These are phyloP conservation scores for Pisolithus tinctorius DNA, from an alignment of 768 basidiomycete genomes.

Conservation along the genomic window DNA sequence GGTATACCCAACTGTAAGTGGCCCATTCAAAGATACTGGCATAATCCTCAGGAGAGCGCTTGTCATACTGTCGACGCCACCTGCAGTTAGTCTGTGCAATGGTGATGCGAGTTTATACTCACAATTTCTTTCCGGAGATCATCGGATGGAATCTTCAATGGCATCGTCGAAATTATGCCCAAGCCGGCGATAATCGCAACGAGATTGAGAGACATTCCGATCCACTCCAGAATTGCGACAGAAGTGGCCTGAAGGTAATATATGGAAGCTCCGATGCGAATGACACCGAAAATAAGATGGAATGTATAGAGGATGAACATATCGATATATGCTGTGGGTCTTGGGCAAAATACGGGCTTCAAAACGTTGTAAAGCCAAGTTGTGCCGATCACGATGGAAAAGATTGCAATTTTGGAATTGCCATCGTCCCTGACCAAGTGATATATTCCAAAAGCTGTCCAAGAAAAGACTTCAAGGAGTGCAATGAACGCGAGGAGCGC, in stretches of 20 bases:
- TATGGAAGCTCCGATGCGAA: constrained; percentile 11
- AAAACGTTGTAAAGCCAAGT: constrained; percentile 17
- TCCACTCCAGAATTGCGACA: neutral
- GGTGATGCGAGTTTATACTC: constrained; percentile 19
- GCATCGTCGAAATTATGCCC: constrained; percentile 51
- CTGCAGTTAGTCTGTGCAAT: neutral
- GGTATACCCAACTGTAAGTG: constrained; percentile 66
- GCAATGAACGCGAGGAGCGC: constrained; percentile 9
- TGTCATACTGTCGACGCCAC: constrained; percentile 15
- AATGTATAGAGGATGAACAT: constrained; percentile 12
- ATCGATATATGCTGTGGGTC: constrained; percentile 14
- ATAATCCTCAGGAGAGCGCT: constrained; percentile 61
- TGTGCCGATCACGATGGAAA: constrained; percentile 9
- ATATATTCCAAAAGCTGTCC: constrained; percentile 11
- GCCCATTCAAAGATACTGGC: constrained; percentile 66
- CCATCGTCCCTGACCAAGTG: neutral
- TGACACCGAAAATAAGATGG: constrained; percentile 10
- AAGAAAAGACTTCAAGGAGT: constrained; percentile 11
- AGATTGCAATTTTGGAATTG: constrained; percentile 1
- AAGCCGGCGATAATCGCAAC: constrained; percentile 37
- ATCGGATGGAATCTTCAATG: constrained; percentile 55
- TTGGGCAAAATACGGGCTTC: constrained; percentile 10
- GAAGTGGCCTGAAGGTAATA: neutral
- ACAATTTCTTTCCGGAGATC: constrained; percentile 53
- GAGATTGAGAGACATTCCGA: constrained; percentile 35